A percentile compares a stretch with the other conserved stretches of the same genome.
phyloP scores from a whole-genome alignment of 108 stramenopile species.

The Cyclostephanos tholiformis region DNA sequence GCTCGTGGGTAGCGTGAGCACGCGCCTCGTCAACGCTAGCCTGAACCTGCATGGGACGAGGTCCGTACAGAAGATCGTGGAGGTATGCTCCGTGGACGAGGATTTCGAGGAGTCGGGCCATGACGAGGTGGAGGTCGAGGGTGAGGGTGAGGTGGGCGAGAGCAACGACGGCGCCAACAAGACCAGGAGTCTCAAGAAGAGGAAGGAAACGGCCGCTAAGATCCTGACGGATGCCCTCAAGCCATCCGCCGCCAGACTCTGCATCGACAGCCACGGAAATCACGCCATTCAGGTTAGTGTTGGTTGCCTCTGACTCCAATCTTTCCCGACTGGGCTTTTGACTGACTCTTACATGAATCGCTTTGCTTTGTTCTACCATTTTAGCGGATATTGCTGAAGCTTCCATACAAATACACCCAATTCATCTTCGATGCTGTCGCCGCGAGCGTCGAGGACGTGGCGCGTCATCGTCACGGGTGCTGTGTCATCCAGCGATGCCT shows the following conservation, averaged over 20 bases:
- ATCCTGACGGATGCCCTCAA: conserved; percentile 80
- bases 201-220: conserved; percentile 74
- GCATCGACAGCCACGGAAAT: conserved; percentile 98
- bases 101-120: conserved; percentile 13
- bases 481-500: conserved; percentile 98
- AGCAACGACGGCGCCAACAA: conserved; percentile 16
- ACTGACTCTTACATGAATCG: conserved; percentile 31
- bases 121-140: conserved; percentile 7
- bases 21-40: conserved; percentile 91
- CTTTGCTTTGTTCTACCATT: neutral
- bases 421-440: conserved; percentile 96
- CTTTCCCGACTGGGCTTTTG: neutral
- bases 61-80: conserved; percentile 97
- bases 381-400: conserved; percentile 87
- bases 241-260: conserved; percentile 92
- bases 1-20: conserved; percentile 83
- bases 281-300: conserved; percentile 78
- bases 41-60: conserved; percentile 97
- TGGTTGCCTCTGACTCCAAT: neutral
- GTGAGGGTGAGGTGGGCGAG: conserved; percentile 10
- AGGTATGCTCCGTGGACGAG: conserved; percentile 88
- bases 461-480: conserved; percentile 97
- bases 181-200: conserved; percentile 32
- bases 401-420: conserved; percentile 84
- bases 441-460: conserved; percentile 88